Conservation (phyloP, 768 basidiomycete genomes). For the Leccinum sublutescens region DNA sequence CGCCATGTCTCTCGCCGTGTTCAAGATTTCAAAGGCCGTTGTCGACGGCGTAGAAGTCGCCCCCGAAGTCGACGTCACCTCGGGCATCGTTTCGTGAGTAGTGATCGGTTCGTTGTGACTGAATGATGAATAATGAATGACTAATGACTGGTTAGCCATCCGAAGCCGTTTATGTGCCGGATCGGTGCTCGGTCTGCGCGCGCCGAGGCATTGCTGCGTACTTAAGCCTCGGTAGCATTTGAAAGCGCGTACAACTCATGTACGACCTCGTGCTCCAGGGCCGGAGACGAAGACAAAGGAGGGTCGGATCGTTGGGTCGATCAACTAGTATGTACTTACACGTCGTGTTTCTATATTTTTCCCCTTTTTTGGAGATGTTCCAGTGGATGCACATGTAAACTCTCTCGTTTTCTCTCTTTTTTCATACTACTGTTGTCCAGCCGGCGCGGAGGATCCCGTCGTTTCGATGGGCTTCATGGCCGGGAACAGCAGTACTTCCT, state of each 20-base stretch:
- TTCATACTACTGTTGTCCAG: conserved; percentile 16
- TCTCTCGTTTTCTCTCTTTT: not conserved
- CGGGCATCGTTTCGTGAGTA: conserved; percentile 46
- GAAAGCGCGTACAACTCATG: not conserved
- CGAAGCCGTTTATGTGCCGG: conserved; percentile 54
- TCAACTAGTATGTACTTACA: not conserved
- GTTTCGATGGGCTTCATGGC: conserved; percentile 89
- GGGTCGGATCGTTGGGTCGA: not conserved
- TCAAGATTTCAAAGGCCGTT: conserved; percentile 42
- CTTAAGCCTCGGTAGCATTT: not conserved
- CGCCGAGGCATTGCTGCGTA: conserved; percentile 22
- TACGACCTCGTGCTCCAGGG: too few relatives aligned
- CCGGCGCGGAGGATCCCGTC: conserved; percentile 34
- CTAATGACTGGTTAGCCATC: conserved; percentile 35
- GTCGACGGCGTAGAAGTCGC: conserved; percentile 42
- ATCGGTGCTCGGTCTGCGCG: conserved; percentile 52
- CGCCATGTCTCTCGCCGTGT: conserved; percentile 43
- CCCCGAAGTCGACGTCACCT: conserved; percentile 42
- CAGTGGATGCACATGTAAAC: not conserved
- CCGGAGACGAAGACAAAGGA: not conserved
- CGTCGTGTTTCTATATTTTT: not conserved
- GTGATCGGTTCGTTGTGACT: not conserved
- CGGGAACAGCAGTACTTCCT: conserved; percentile 95
- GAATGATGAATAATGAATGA: not conserved
- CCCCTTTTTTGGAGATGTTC: not conserved